Evolutionary conservation across 148 eudicot species (phyloP).

Genomic region (Spergularia marina): DNA sequence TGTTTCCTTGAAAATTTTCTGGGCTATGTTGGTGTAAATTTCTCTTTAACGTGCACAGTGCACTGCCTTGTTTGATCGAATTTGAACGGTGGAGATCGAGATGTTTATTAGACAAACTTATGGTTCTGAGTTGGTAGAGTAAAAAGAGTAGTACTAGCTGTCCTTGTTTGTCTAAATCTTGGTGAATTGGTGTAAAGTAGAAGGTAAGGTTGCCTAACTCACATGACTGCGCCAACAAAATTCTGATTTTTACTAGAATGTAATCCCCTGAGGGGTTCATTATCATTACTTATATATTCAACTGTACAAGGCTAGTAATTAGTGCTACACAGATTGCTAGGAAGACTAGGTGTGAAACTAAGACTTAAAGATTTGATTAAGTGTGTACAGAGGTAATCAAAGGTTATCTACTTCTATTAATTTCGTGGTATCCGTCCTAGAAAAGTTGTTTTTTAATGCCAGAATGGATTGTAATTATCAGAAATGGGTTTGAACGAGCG

Average conservation of each 20-base stretch:
- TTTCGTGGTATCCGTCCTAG: too few species aligned
- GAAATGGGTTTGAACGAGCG: not conserved
- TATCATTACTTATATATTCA: too few species aligned
- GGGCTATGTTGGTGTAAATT: not conserved
- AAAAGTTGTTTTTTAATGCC: too few species aligned
- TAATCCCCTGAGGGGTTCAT: too few species aligned
- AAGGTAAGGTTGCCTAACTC: conserved; percentile 9
- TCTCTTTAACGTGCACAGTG: not conserved
- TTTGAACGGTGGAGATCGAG: not conserved
- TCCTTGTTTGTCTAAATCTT: not conserved
- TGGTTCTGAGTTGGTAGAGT: not conserved
- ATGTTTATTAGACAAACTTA: not conserved
- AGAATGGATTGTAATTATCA: not conserved
- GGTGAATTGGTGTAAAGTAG: not conserved
- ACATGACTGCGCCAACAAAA: not conserved
- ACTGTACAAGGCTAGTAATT: too few species aligned
- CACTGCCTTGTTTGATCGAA: not conserved
- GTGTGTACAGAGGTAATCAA: too few species aligned
- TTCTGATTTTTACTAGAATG: too few species aligned
- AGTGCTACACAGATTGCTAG: too few species aligned
- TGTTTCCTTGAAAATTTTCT: not conserved
- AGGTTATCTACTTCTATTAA: too few species aligned
- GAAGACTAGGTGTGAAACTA: too few species aligned
- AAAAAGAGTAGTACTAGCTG: not conserved
- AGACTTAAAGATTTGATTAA: too few species aligned